These are phyloP conservation scores for Limnanthes douglasii DNA, from an alignment of 345 rosid species.

Conservation along the genomic window DNA sequence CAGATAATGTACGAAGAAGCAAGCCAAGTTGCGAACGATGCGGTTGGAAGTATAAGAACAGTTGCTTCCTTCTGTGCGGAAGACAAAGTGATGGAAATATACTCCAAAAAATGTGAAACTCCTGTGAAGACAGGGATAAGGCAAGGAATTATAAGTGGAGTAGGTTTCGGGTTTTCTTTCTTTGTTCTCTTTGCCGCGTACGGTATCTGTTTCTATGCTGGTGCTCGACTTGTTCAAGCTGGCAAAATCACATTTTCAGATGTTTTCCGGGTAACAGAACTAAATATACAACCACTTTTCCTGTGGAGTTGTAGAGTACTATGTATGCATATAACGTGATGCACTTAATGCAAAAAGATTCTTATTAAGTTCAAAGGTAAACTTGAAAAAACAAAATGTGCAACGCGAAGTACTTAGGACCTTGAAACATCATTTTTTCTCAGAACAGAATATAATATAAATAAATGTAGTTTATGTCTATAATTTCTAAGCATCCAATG, in stretches of 20 bases:
- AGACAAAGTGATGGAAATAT: constrained; percentile 37
- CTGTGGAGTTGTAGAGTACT: no score
- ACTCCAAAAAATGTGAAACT: constrained; percentile 31
- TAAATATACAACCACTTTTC: neutral
- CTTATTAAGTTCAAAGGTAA: no score
- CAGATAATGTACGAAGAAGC: constrained; percentile 61
- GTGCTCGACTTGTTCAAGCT: constrained; percentile 14
- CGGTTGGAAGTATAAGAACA: constrained; percentile 48
- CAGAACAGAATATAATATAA: no score
- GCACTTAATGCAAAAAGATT: no score
- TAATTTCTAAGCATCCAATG: neutral
- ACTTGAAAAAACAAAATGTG: no score
- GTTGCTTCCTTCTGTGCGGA: constrained; percentile 62
- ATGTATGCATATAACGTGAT: no score
- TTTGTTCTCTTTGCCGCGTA: constrained; percentile 25
- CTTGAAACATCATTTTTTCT: no score
- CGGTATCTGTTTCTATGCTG: constrained; percentile 43
- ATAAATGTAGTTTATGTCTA: no score
- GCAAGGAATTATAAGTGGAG: constrained; percentile 35
- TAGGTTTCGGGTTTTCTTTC: constrained; percentile 40
- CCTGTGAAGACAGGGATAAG: constrained; percentile 32
- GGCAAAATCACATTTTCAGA: constrained; percentile 9
- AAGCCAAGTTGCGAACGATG: no score
- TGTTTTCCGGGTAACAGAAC: constrained; percentile 6
- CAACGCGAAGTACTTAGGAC: no score